Percentiles rank a stretch among this genome's conserved stretches.
Evolutionary conservation across 75 land plant species (phyloP).

Genomic region (Cunninghamia lanceolata): DNA sequence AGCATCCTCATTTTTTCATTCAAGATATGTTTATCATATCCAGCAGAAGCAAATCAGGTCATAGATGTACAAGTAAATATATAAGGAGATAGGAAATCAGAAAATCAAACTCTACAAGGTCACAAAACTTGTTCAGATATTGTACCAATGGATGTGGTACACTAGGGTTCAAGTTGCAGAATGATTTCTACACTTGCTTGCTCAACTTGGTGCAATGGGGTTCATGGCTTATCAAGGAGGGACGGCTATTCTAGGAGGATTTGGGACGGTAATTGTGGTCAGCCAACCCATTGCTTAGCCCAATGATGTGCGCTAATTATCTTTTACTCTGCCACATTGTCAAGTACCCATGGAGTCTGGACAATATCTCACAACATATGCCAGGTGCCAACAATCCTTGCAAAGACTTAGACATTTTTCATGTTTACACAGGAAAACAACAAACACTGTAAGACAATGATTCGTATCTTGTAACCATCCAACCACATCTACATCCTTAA

Average conservation of each 20-base stretch:
- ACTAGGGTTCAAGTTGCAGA: background rate
- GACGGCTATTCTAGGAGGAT: background rate
- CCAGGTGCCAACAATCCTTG: too few relatives aligned
- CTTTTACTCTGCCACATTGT: too few relatives aligned
- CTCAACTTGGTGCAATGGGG: background rate
- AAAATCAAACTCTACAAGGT: background rate
- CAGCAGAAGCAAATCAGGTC: background rate
- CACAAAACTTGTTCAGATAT: background rate
- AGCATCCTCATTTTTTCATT: background rate
- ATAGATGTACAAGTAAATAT: background rate
- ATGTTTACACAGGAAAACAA: too few relatives aligned
- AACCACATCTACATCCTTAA: too few relatives aligned
- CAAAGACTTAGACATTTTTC: too few relatives aligned
- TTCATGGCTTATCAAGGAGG: background rate
- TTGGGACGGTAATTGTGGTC: background rate
- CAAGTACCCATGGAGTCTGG: too few relatives aligned
- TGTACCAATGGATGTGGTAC: background rate
- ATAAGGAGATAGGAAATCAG: background rate
- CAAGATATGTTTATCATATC: background rate
- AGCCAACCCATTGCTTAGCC: too few relatives aligned
- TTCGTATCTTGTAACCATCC: too few relatives aligned
- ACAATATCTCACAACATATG: too few relatives aligned
- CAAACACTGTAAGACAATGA: too few relatives aligned
- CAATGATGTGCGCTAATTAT: too few relatives aligned
- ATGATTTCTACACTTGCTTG: background rate